Evolutionary conservation across 2,329 filamentous ascomycete genomes (phyloP), one percentile per base, ranked within the genome.

Genomic region (Ceratocystis ficicola): DNA sequence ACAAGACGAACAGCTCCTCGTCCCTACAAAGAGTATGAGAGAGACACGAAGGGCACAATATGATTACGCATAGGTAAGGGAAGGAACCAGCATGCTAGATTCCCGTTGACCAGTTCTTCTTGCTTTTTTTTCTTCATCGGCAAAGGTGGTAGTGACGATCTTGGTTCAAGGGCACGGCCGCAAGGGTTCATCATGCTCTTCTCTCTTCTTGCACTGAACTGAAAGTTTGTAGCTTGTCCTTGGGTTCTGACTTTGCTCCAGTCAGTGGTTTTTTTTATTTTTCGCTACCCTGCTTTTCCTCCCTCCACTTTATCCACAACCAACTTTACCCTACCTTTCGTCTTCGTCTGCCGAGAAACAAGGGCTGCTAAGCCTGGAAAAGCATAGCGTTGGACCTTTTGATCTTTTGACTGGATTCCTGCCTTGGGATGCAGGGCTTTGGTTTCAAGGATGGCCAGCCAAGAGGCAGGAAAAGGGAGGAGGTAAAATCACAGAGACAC

Each of bases 101-200:
- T 32, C 5, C 44, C 4, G 44, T 46, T 46, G n/a, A 50, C n/a
- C 46, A 50, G 20, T 17, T 28, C 48, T 52, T 12, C 15, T 20
- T 52, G 3, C 28, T 52, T 20, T 48, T 20, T 20, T 28, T 8
- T 28, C 17, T 2, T 28, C n/a, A 25, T 59, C 52, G 52, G 52
- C 15, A 59, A 59, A 59, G 32, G 52, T 59, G 52, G 52, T 28
- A 59, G 52, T 59, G 52, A n/a, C 28, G 52, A 59, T 59, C 52
- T 59, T 59, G 28, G 52, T 59, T 59, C 52, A 32, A 59, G 52
- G 52, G 52, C 52, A 59, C 52, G 52, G 52, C 20, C 52, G n/a
- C 52, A 30, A 59, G 52, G 52, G 28, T 20, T 32, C 32, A 25
- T 59, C 17, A 17, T 59, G 8, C 30, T 7, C 28, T n/a, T 5